Base-by-base conservation (phyloP, 2,329 filamentous ascomycete species). In the Colletotrichum spinosum region DNA sequence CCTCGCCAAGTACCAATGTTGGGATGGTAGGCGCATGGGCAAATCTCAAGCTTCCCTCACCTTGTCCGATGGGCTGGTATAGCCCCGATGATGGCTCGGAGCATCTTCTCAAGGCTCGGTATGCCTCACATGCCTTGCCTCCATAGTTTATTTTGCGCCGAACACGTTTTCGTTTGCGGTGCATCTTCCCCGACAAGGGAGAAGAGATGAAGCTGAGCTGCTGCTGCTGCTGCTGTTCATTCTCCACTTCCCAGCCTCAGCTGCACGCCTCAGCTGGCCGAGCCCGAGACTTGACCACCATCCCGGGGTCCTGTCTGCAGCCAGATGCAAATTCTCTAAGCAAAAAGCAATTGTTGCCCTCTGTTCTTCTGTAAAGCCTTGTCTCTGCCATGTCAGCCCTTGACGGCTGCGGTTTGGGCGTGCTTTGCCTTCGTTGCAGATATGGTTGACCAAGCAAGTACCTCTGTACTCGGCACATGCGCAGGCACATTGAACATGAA, bases 51-150 rank as follows among this genome's bases (percentile, higher is more conserved):
- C 25, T 9, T 9, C n/a, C 15, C 44, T 8, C 25, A 25, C 42
- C 33, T 46, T 50, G 15, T 6, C 55, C 55, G 34, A 55, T 49
- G 37, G 12, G 42, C 58, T 52, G 51, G 38, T 59, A 34, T 42
- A 55, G n/a, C 25, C 55, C 35, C 35, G 57, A 49, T 55, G 50
- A 13, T 42, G 38, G 54, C 54, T 57, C 54, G 54, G 54, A 39
- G 54, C 42, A 39, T 44, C 15, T 33, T 25, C n/a, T 25, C 25
- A 25, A 25, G 25, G 25, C 25, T 25, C 25, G 25, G 25, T 25
- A 25, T 25, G 25, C 25, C 25, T 25, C 25, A 25, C 2, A 25
- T 25, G 25, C 25, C 25, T 5, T 25, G 25, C 25, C 25, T 25
- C 25, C 25, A 25, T 25, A 25, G 25, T 25, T 25, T 25, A 25